A percentile compares a stretch with the other conserved stretches of the same genome.
phyloP scores from a whole-genome alignment of 1,139 yeast genomes.

The Diutina mesorugosa region DNA sequence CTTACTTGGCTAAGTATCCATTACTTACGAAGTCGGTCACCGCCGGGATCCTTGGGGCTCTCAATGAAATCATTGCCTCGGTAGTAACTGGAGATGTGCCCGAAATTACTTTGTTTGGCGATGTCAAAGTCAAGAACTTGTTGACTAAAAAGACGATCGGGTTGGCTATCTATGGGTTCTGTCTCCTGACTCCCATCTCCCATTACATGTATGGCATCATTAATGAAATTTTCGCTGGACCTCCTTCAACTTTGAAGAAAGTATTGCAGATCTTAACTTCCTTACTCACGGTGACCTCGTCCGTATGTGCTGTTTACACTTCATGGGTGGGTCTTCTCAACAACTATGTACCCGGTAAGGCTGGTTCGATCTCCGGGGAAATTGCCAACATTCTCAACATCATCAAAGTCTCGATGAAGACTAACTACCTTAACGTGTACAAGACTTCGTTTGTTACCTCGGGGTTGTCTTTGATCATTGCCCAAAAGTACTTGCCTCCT shows the following conservation, averaged over 20 bases:
- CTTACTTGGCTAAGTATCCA: constrained; percentile 34
- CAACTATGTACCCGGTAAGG: constrained; percentile 13
- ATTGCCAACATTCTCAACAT: neutral
- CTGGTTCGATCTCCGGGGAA: neutral
- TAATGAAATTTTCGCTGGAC: constrained; percentile 28
- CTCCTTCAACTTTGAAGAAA: constrained; percentile 24
- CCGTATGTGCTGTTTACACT: constrained; percentile 43
- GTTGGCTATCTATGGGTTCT: constrained; percentile 64
- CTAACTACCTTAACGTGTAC: constrained; percentile 43
- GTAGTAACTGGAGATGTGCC: constrained; percentile 31
- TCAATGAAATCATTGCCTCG: constrained; percentile 50
- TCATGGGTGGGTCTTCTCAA: constrained; percentile 39
- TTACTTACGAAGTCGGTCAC: constrained; percentile 49
- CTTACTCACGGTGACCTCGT: constrained; percentile 52
- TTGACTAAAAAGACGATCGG: constrained; percentile 37
- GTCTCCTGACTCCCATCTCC: constrained; percentile 61
- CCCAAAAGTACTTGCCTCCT: constrained; percentile 64
- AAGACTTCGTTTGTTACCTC: constrained; percentile 55
- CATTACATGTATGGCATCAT: constrained; percentile 45
- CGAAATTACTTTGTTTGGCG: constrained; percentile 10
- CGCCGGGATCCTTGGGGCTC: constrained; percentile 40
- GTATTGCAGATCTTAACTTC: constrained; percentile 48
- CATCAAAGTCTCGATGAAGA: constrained; percentile 22
- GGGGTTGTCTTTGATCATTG: constrained; percentile 47
- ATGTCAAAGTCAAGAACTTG: constrained; percentile 17